Evolutionary conservation across 192 early-diverging fungal genomes (phyloP).

Genomic region (Coemansia aciculifera): DNA sequence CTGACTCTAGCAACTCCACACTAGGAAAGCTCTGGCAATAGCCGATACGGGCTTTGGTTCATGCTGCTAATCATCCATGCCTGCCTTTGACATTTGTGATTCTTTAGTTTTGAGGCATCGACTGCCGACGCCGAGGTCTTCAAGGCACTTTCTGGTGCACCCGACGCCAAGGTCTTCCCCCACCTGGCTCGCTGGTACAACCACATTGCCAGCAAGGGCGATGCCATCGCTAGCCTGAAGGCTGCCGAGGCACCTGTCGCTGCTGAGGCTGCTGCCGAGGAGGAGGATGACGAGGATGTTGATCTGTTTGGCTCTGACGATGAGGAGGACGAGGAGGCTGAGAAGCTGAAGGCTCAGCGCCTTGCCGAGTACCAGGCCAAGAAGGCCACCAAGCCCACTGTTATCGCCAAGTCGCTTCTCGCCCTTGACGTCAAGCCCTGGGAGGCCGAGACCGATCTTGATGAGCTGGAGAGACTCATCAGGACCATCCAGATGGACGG

Average conservation of each 20-base stretch:
- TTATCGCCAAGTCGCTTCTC: constrained; percentile 89
- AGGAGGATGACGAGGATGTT: constrained; percentile 89
- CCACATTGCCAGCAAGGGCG: constrained; percentile 70
- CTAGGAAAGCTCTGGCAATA: too few species aligned
- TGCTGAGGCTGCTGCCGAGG: constrained; percentile 62
- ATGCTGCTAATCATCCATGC: background rate
- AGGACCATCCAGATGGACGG: constrained; percentile 81
- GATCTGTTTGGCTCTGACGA: constrained; percentile 96
- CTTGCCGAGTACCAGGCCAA: constrained; percentile 88
- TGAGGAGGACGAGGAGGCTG: constrained; percentile 84
- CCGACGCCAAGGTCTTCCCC: constrained; percentile 73
- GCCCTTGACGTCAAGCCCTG: constrained; percentile 96
- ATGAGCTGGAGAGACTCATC: constrained; percentile 70
- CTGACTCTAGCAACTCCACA: constrained; percentile 21
- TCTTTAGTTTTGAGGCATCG: constrained; percentile 66
- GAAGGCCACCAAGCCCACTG: constrained; percentile 83
- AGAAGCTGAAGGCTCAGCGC: constrained; percentile 83
- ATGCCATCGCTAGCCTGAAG: constrained; percentile 42
- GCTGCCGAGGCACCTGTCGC: constrained; percentile 55
- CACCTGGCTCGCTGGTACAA: constrained; percentile 95
- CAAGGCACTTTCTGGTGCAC: constrained; percentile 70
- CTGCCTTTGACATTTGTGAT: background rate
- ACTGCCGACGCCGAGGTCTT: constrained; percentile 88
- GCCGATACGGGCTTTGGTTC: background rate
- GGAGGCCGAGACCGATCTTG: constrained; percentile 95